phyloP scores from a whole-genome alignment of 2,329 filamentous ascomycete genomes.

The Talaromyces sp. region DNA sequence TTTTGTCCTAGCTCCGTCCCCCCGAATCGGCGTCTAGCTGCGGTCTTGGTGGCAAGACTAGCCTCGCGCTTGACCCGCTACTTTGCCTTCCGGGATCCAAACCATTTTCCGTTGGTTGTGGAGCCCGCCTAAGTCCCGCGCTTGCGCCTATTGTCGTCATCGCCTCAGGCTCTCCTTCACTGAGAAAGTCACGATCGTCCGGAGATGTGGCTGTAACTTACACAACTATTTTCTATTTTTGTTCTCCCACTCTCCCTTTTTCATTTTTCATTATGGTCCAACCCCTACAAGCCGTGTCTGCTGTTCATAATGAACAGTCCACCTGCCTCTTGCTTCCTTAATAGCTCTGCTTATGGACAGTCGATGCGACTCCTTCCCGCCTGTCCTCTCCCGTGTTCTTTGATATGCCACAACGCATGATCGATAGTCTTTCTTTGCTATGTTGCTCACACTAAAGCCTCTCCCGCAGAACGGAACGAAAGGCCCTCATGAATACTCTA shows the following conservation, averaged over 20 bases:
- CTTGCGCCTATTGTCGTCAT: conserved; percentile 16
- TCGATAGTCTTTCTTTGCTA: not conserved
- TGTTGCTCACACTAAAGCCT: conserved; percentile 49
- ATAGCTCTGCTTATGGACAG: not conserved
- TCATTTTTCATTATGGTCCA: not conserved
- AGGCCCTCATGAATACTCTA: conserved; percentile 49
- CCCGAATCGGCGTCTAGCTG: not conserved
- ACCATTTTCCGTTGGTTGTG: conserved; percentile 4
- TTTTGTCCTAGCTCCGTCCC: not conserved
- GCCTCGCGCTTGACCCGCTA: conserved; percentile 2
- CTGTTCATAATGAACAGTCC: not conserved
- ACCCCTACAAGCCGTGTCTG: not conserved
- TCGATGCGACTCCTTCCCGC: not conserved
- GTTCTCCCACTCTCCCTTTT: not conserved
- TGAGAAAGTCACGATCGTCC: not conserved
- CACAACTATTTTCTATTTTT: not conserved
- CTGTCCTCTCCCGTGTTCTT: not conserved
- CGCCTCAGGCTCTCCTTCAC: not conserved
- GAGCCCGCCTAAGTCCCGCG: not conserved
- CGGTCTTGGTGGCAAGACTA: not conserved
- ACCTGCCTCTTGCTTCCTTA: not conserved
- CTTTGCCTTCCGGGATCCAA: not conserved
- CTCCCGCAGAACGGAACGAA: conserved; percentile 47
- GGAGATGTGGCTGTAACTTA: not conserved
- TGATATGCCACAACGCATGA: not conserved